These are phyloP conservation scores for Cruciata laevipes DNA, from an alignment of 257 asterid genomes.

Conservation along the genomic window DNA sequence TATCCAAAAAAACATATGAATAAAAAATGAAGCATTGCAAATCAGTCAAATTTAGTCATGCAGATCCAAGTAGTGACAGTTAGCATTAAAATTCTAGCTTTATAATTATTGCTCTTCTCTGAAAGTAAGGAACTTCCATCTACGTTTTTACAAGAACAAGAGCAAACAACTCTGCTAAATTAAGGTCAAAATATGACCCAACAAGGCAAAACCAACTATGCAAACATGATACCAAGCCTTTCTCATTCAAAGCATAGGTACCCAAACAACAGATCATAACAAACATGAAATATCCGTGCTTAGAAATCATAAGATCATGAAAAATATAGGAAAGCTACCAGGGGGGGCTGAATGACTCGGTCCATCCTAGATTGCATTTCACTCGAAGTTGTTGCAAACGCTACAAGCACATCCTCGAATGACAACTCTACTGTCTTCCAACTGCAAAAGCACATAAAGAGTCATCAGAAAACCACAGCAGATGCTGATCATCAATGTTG, in stretches of 20 bases:
- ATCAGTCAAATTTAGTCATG: neutral
- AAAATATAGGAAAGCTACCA: constrained; percentile 30
- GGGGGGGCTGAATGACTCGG: constrained; percentile 57
- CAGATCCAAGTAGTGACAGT: neutral
- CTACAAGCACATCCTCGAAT: constrained; percentile 17
- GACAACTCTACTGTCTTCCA: constrained; percentile 1
- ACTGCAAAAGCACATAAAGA: neutral
- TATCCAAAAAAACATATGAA: neutral
- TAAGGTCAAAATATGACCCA: neutral
- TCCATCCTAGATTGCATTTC: constrained; percentile 34
- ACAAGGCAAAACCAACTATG: neutral
- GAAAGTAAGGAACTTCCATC: neutral
- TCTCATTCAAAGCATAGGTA: neutral
- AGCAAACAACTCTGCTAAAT: neutral
- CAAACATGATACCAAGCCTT: neutral
- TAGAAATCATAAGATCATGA: neutral
- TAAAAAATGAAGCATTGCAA: neutral
- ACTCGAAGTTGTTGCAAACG: constrained; percentile 15
- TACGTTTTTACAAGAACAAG: neutral
- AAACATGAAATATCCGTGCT: neutral
- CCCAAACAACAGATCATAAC: neutral
- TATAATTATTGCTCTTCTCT: neutral
- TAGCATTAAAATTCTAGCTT: neutral
- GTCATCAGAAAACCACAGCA: neutral
- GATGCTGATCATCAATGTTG: neutral